Evolutionary conservation across 257 asterid species (phyloP), one percentile per base, ranked within the genome.

Genomic region (Solanum habrochaites): DNA sequence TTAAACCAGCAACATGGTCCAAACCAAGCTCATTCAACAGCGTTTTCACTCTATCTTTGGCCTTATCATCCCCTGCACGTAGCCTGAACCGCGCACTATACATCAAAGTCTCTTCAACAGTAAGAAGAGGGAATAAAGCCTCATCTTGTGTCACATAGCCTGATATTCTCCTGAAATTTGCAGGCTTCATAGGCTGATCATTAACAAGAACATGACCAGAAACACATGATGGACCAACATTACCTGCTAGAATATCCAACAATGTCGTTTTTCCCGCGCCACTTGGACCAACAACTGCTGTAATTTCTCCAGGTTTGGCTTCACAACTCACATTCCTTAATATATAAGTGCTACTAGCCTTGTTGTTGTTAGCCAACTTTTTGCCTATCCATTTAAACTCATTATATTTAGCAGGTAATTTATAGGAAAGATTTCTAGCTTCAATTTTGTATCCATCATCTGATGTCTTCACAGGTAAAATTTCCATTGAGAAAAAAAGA

Each of bases 211-310:
- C 89, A 21, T 45, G 73, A 31, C 98, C 96, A 5, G 91, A 83
- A 80, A 88, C 31, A 88, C 91, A 80, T 13, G 20, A 52, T 0
- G 93, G 92, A 45, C 83, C 88, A 16, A 86, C 87, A 86, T 69
- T 89, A 29, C 98, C 96, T 0, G 95, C 92, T 1, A 96, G 91
- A 86, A 94, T 90, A 32, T 94, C 97, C 39, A 94, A 88, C 92
- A 96, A 29, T 4, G 99, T 93, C 3, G 98, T 95, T 85, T 96
- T 95, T 8, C 99, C 99, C 0, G 98, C 98, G 14, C 98, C 99
- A 67, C 99, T 96, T 0, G 97, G 92, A n/a, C 98, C 98, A 7
- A 93, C 95, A 78, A 96, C 90, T 15, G 97, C 98, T 0, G 98
- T 94, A n/a, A 96, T 86, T 83, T 94, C 92, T 6, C 98, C 95